These are phyloP conservation scores for Artemisia annua DNA, from an alignment of 129 eudicot genomes.

Conservation along the genomic window DNA sequence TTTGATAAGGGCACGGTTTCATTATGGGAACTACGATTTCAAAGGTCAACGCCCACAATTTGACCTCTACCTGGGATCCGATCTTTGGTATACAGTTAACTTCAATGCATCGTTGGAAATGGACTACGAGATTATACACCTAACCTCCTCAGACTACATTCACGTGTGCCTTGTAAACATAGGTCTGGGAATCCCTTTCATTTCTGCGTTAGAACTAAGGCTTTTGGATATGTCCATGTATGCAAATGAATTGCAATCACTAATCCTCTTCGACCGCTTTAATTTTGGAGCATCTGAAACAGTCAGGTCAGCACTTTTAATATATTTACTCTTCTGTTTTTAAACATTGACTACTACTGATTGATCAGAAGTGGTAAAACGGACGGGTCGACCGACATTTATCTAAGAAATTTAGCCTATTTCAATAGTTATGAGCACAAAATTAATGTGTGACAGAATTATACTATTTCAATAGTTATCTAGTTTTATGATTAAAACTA, in stretches of 20 bases:
- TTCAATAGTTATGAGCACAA: too few species aligned
- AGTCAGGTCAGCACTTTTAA: not conserved
- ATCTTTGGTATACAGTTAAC: conserved; percentile 27
- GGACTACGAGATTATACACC: conserved; percentile 37
- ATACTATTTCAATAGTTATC: too few species aligned
- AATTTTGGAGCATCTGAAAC: not conserved
- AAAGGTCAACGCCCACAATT: conserved; percentile 25
- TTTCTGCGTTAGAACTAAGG: conserved; percentile 32
- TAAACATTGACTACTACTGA: too few species aligned
- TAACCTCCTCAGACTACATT: conserved; percentile 30
- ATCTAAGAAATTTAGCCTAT: too few species aligned
- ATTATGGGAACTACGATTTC: conserved; percentile 46
- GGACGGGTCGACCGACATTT: too few species aligned
- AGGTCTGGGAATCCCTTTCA: conserved; percentile 35
- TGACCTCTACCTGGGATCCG: conserved; percentile 43
- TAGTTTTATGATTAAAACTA: too few species aligned
- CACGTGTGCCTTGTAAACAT: conserved; percentile 40
- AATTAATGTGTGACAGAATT: too few species aligned
- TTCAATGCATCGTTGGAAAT: not conserved
- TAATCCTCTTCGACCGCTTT: not conserved
- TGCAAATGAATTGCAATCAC: not conserved
- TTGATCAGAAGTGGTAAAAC: too few species aligned
- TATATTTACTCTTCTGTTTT: too few species aligned
- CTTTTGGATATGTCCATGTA: not conserved
- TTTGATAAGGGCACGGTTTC: conserved; percentile 34